Evolutionary conservation across 2,329 filamentous ascomycete species (phyloP), one percentile per base, ranked within the genome.

Genomic region (Lachnellula arida): DNA sequence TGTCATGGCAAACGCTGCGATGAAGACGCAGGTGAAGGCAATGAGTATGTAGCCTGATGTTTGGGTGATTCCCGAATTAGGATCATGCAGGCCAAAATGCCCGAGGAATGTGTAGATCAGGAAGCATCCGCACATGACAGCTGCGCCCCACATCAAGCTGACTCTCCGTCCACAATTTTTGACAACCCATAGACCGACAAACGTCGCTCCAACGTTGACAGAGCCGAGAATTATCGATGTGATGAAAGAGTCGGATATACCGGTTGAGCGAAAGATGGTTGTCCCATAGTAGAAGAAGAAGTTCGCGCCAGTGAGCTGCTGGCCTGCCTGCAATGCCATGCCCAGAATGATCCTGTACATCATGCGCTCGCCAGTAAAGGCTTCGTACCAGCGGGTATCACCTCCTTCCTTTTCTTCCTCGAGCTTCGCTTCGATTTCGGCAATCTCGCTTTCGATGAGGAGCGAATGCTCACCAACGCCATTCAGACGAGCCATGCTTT

Each of bases 291-390:
- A 83, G 70, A 87, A 86, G 74, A 84, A 86, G 71, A 83, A 87
- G 72, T 86, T 86, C 56, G 81, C 82, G 34, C 86, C 86, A 0
- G 84, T 87, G 2, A 89, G 74, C 66, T 89, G 86, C 69, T 88
- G 85, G 5, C 85, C 79, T 43, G 82, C 79, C 70, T 87, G 83
- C 2, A 89, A 77, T 3, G 75, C 67, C 37, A 88, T 79, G 40
- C 86, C 85, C 0, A 88, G 75, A 0, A 82, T 47, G 0, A 82
- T 85, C 25, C 86, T 79, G 69, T 88, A 84, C 5, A 81, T 63
- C 81, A 88, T 88, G 23, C 81, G 77, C 11, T 84, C 84, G 2
- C 79, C 85, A 17, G 84, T 87, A 65, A 88, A 87, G 67, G 87
- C 83, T 64, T 87, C 85, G 57, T 76, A 68, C 72, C 76, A 77